These are phyloP conservation scores for Exophiala spinifera DNA, from an alignment of 2,329 filamentous ascomycete species.

Conservation along the genomic window DNA sequence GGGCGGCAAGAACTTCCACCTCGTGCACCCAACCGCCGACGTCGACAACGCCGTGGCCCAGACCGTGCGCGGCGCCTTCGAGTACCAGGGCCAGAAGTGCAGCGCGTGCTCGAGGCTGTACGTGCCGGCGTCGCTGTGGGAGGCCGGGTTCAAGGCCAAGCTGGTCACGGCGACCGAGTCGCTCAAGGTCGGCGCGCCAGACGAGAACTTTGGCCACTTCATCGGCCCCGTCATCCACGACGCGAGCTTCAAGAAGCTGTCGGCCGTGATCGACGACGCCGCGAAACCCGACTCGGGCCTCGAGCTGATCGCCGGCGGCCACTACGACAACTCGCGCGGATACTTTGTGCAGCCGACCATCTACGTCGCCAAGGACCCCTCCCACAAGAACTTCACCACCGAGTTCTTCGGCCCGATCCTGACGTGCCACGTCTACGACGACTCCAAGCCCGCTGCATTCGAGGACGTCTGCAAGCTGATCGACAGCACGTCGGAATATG, in stretches of 20 bases:
- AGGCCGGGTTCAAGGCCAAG: slow-evolving; percentile 62
- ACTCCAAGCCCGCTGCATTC: slow-evolving; percentile 51
- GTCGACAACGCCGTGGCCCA: slow-evolving; percentile 70
- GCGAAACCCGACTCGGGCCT: slow-evolving; percentile 67
- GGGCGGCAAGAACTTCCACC: slow-evolving; percentile 82
- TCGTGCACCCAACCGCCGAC: slow-evolving; percentile 69
- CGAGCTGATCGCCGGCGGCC: slow-evolving; percentile 66
- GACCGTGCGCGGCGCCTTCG: slow-evolving; percentile 75
- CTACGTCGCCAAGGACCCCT: slow-evolving; percentile 65
- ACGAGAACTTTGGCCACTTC: slow-evolving; percentile 67
- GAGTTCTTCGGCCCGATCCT: slow-evolving; percentile 77
- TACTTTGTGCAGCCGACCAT: slow-evolving; percentile 76
- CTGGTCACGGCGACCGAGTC: slow-evolving; percentile 62
- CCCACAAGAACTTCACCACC: slow-evolving; percentile 65
- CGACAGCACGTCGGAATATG: slow-evolving; percentile 72
- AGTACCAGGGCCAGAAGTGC: slow-evolving; percentile 83
- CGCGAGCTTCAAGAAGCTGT: slow-evolving; percentile 71
- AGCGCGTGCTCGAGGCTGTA: slow-evolving; percentile 73
- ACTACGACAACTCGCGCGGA: slow-evolving; percentile 67
- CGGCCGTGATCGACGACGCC: slow-evolving; percentile 63
- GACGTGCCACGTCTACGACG: slow-evolving; percentile 69
- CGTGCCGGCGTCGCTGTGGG: slow-evolving; percentile 68
- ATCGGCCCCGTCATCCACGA: slow-evolving; percentile 78
- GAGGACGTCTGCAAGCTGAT: slow-evolving; percentile 61
- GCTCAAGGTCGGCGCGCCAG: slow-evolving; percentile 65